Evolutionary conservation across 192 early-diverging fungal genomes (phyloP).

Genomic region (Umbelopsis sp.): DNA sequence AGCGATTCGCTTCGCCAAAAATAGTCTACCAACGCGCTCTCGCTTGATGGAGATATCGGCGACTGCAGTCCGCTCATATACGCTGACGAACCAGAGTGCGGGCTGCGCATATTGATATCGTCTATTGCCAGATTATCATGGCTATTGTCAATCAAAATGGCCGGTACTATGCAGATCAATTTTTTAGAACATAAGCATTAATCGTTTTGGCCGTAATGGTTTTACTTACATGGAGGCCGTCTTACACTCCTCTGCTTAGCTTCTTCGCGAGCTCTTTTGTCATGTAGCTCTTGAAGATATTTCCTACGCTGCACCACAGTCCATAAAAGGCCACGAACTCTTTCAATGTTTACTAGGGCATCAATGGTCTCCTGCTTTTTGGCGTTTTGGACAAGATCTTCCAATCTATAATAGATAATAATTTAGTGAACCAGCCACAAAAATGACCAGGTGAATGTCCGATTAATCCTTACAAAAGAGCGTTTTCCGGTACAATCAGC

Average conservation of each 20-base stretch:
- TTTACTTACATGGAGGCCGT: background rate
- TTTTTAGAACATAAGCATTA: background rate
- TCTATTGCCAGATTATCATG: background rate
- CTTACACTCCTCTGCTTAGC: background rate
- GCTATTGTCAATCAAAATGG: constrained; percentile 32
- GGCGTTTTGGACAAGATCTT: constrained; percentile 42
- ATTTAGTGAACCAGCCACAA: background rate
- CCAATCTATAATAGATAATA: constrained; percentile 27
- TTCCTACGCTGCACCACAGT: constrained; percentile 39
- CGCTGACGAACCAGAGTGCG: background rate
- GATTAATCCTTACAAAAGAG: constrained; percentile 43
- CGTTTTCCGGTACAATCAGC: constrained; percentile 57
- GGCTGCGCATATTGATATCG: background rate
- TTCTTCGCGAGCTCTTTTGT: background rate
- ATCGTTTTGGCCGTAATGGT: background rate
- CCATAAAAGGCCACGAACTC: constrained; percentile 38
- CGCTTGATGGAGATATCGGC: constrained; percentile 9
- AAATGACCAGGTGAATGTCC: too few relatives aligned
- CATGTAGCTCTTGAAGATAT: constrained; percentile 28
- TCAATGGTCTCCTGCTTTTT: constrained; percentile 43
- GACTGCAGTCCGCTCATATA: background rate
- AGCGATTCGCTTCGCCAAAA: constrained; percentile 4
- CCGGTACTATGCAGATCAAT: constrained; percentile 17
- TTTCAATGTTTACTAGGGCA: constrained; percentile 34
- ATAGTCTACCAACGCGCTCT: constrained; percentile 5